phyloP scores from a whole-genome alignment of 2,329 filamentous ascomycete species.

The Chaetomiaceae sp. region DNA sequence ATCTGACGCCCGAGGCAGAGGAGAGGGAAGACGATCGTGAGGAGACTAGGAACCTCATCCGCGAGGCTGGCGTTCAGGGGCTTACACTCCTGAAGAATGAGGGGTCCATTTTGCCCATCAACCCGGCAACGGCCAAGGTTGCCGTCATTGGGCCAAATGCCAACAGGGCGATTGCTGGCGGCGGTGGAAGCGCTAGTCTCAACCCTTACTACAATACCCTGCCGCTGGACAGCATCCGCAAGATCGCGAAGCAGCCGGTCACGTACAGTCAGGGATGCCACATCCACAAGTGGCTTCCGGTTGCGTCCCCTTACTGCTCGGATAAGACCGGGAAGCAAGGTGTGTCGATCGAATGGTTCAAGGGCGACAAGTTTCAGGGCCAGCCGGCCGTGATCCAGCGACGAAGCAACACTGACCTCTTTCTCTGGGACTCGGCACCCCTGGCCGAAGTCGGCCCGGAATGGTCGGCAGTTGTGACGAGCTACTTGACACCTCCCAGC shows the following conservation, averaged over 20 bases:
- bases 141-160: constrained; percentile 66
- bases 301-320: constrained; percentile 57
- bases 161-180: constrained; percentile 62
- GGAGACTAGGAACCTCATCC: constrained; percentile 57
- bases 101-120: constrained; percentile 53
- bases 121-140: constrained; percentile 51
- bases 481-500: constrained; percentile 53
- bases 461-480: constrained; percentile 61
- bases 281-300: constrained; percentile 61
- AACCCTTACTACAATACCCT: constrained; percentile 66
- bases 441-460: constrained; percentile 54
- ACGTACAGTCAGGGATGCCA: constrained; percentile 59
- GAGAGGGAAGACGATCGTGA: constrained; percentile 54
- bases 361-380: constrained; percentile 59
- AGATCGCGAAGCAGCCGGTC: constrained; percentile 51
- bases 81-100: constrained; percentile 63
- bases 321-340: constrained; percentile 54
- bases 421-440: constrained; percentile 67
- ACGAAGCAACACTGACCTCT: constrained; percentile 61
- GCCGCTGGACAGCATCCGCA: constrained; percentile 59
- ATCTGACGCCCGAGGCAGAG: constrained; percentile 52
- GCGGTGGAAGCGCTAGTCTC: constrained; percentile 63
- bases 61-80: constrained; percentile 57
- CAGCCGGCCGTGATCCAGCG: constrained; percentile 53
- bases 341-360: constrained; percentile 61